Conservation (phyloP, 2,329 filamentous ascomycete species). For the Septoria petroselini region DNA sequence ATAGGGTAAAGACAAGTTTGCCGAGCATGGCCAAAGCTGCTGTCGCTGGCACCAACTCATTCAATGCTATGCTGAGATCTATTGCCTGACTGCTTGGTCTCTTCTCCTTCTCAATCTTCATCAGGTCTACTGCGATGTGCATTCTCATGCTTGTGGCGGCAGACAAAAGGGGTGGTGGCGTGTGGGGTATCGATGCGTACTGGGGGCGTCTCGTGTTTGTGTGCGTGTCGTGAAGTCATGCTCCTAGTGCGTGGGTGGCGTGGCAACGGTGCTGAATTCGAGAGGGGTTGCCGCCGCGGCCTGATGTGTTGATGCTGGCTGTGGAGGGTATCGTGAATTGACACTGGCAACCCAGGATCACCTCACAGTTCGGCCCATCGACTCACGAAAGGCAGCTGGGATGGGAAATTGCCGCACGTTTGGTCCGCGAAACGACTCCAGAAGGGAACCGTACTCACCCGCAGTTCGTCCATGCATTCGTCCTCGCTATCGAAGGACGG, state of each 20-base stretch:
- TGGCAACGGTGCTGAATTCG: not conserved
- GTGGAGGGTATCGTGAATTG: not conserved
- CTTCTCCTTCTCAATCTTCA: conserved; percentile 7
- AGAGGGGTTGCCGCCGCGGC: not conserved
- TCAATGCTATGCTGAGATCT: conserved; percentile 11
- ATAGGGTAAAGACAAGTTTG: not conserved
- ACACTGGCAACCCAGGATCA: too few species aligned
- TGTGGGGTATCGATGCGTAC: conserved; percentile 10
- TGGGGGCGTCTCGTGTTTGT: conserved; percentile 8
- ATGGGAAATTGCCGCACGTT: too few species aligned
- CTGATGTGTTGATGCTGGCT: not conserved
- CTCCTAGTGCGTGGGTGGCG: conserved; percentile 7
- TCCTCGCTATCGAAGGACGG: not conserved
- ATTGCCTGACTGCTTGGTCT: conserved; percentile 9
- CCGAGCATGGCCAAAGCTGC: conserved; percentile 7
- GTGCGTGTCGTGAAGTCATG: conserved; percentile 12
- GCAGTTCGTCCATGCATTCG: not conserved
- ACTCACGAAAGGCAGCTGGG: too few species aligned
- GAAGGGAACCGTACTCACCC: not conserved
- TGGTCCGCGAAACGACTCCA: not conserved
- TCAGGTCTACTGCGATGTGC: conserved; percentile 3
- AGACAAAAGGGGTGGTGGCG: conserved; percentile 14
- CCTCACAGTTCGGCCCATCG: too few species aligned
- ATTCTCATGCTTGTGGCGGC: conserved; percentile 11
- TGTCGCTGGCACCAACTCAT: conserved; percentile 1